Evolutionary conservation across 2,329 filamentous ascomycete species (phyloP).

Genomic region (Claviceps maximensis): DNA sequence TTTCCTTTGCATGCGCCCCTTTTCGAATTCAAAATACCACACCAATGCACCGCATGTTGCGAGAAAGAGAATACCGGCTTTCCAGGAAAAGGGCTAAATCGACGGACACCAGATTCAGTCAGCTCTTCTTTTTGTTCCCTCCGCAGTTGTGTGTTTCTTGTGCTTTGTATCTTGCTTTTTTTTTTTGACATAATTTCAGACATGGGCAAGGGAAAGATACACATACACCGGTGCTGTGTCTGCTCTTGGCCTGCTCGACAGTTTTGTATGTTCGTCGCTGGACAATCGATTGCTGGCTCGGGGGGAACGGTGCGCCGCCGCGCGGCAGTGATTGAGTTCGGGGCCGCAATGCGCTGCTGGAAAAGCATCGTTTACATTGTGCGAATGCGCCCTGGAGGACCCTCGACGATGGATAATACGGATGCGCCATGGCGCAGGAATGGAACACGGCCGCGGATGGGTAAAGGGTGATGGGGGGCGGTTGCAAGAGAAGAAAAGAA

Average conservation of each 20-base stretch:
- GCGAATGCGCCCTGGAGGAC: conserved; percentile 21
- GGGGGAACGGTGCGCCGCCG: conserved; percentile 15
- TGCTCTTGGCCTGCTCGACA: conserved; percentile 45
- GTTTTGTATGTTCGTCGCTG: conserved; percentile 35
- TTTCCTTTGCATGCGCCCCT: conserved; percentile 78
- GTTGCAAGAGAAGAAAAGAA: neutral
- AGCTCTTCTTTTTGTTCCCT: conserved; percentile 9
- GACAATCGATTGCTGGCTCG: conserved; percentile 21
- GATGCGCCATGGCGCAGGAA: conserved; percentile 23
- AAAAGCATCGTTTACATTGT: conserved; percentile 28
- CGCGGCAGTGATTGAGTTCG: conserved; percentile 22
- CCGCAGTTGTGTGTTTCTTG: too few species aligned
- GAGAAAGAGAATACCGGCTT: conserved; percentile 77
- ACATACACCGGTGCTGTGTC: conserved; percentile 42
- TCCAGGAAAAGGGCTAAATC: conserved; percentile 77
- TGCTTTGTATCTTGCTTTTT: neutral
- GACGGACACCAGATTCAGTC: conserved; percentile 10
- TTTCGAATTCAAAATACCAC: conserved; percentile 88
- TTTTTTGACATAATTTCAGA: neutral
- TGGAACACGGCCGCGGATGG: neutral
- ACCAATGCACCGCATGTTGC: conserved; percentile 62
- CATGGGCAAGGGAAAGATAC: neutral
- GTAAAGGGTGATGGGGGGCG: neutral
- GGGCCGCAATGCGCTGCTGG: conserved; percentile 20
- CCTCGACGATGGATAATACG: conserved; percentile 18